Conservation (phyloP, 192 early-diverging fungal species). For the Phycomyces nitens region DNA sequence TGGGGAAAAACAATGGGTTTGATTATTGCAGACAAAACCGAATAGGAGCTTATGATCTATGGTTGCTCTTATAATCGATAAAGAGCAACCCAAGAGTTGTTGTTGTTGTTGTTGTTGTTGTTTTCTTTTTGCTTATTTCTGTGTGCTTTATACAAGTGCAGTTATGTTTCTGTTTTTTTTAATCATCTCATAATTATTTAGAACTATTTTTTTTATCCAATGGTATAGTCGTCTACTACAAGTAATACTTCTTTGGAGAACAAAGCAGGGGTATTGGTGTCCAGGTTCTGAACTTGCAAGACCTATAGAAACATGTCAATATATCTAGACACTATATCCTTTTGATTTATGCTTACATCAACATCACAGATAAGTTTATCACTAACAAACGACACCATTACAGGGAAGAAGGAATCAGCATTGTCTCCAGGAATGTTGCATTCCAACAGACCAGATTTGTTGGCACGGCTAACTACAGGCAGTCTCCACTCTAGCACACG, state of each 20-base stretch:
- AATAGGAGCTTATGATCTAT: too few species aligned
- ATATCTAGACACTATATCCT: not conserved
- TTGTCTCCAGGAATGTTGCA: slow-evolving; percentile 79
- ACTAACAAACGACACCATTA: slow-evolving; percentile 72
- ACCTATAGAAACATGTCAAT: slow-evolving; percentile 39
- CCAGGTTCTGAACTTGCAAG: slow-evolving; percentile 44
- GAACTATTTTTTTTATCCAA: slow-evolving; percentile 54
- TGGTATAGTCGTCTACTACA: slow-evolving; percentile 74
- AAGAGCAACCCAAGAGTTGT: too few species aligned
- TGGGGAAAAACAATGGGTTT: too few species aligned
- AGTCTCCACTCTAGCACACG: slow-evolving; percentile 83
- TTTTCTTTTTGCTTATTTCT: too few species aligned
- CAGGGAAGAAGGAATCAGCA: slow-evolving; percentile 82
- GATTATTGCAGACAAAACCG: too few species aligned
- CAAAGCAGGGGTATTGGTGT: slow-evolving; percentile 54
- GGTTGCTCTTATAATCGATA: too few species aligned
- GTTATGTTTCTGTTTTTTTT: too few species aligned
- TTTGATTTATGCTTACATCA: slow-evolving; percentile 34
- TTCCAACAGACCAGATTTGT: slow-evolving; percentile 78
- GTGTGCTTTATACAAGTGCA: too few species aligned
- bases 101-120: too few species aligned
- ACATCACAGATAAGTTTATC: slow-evolving; percentile 73
- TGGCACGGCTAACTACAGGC: slow-evolving; percentile 71
- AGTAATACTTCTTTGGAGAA: slow-evolving; percentile 76
- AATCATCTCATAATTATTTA: too few species aligned